Evolutionary conservation across 345 rosid genomes (phyloP).

Genomic region (Heritiera littoralis): DNA sequence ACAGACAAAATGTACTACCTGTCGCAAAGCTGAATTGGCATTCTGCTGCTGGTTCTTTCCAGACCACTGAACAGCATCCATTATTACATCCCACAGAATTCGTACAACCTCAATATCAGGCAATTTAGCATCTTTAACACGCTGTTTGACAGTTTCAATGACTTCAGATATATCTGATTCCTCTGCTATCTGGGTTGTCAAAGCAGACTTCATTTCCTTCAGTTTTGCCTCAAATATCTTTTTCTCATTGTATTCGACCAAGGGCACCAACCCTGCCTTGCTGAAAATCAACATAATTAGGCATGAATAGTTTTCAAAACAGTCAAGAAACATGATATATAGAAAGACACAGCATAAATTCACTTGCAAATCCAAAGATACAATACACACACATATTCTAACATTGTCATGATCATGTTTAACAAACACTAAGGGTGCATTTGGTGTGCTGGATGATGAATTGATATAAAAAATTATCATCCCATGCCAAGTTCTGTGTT

Average conservation of each 20-base stretch:
- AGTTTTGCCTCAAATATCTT: constrained; percentile 84
- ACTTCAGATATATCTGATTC: constrained; percentile 76
- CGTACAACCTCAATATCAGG: constrained; percentile 78
- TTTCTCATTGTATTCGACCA: constrained; percentile 96
- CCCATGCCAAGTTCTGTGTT: neutral
- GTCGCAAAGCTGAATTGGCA: constrained; percentile 77
- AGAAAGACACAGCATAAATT: neutral
- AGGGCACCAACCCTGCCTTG: constrained; percentile 76
- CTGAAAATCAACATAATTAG: constrained; percentile 43
- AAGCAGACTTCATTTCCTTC: constrained; percentile 83
- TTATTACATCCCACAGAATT: constrained; percentile 88
- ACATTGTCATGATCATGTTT: neutral
- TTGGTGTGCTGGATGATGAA: neutral
- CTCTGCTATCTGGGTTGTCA: constrained; percentile 79
- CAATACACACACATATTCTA: neutral
- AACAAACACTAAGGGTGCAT: neutral
- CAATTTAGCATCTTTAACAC: constrained; percentile 76
- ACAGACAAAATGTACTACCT: constrained; percentile 44
- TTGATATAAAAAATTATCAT: neutral
- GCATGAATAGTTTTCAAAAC: constrained; percentile 16
- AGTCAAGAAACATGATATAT: neutral
- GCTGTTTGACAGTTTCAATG: constrained; percentile 78
- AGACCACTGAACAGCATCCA: constrained; percentile 99
- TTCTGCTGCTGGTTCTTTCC: constrained; percentile 99
- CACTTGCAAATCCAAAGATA: neutral